These are phyloP conservation scores for Fraxinus baroniana DNA, from an alignment of 305 asterid species.

Conservation along the genomic window DNA sequence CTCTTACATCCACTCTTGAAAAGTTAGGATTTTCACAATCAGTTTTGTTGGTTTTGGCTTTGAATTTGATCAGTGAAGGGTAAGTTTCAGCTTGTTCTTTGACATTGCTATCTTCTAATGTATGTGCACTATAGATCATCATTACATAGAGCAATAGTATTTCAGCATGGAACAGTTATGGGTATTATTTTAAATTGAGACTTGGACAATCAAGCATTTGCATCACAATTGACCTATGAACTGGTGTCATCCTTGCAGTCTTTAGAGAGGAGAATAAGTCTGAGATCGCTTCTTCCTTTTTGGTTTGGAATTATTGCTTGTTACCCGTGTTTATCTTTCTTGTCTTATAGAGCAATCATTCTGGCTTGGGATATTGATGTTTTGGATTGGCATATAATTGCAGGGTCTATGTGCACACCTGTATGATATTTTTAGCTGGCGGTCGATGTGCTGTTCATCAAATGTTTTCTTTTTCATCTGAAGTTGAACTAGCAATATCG, in stretches of 20 bases:
- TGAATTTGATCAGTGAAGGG: slow-evolving; percentile 91
- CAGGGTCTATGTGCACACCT: slow-evolving; percentile 95
- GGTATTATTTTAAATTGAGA: slow-evolving; percentile 7
- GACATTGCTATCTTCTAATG: slow-evolving; percentile 17
- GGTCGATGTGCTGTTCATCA: slow-evolving; percentile 99
- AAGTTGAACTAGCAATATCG: slow-evolving; percentile 73
- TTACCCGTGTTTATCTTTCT: background rate
- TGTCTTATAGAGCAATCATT: slow-evolving; percentile 10
- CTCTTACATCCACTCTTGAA: slow-evolving; percentile 77
- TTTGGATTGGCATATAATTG: slow-evolving; percentile 98
- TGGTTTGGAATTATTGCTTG: slow-evolving; percentile 31
- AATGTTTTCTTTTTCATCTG: slow-evolving; percentile 91
- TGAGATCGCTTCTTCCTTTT: slow-evolving; percentile 27
- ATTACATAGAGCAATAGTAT: slow-evolving; percentile 6
- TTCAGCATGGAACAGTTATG: slow-evolving; percentile 4
- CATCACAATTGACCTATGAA: slow-evolving; percentile 17
- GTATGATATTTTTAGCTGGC: slow-evolving; percentile 93
- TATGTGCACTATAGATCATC: slow-evolving; percentile 3
- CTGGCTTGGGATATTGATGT: slow-evolving; percentile 54
- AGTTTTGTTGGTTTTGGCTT: slow-evolving; percentile 72
- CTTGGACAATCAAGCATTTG: slow-evolving; percentile 15
- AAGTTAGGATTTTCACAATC: slow-evolving; percentile 81
- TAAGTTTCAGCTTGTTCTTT: slow-evolving; percentile 40
- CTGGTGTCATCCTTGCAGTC: slow-evolving; percentile 18
- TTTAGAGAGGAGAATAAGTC: slow-evolving; percentile 32